Percentiles rank a stretch among this genome's conserved stretches.
Conservation (phyloP, 768 basidiomycete genomes). For the Harrya chromipes region DNA sequence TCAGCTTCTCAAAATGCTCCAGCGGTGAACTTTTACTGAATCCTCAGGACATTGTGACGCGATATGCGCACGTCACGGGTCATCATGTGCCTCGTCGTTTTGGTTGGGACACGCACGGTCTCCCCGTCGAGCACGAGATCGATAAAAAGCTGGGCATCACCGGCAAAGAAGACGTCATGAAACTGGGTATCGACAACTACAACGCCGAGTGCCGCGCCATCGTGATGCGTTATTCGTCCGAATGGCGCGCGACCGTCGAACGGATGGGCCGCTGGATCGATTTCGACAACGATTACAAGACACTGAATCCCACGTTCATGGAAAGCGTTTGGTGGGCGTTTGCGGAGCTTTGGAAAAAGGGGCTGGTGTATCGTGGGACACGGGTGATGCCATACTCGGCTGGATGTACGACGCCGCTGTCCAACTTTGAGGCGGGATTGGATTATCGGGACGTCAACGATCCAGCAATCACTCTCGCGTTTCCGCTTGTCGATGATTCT, state of each 20-base stretch:
- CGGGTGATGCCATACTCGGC: slow-evolving; percentile 98
- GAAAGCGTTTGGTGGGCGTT: slow-evolving; percentile 99
- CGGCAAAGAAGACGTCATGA: slow-evolving; percentile 88
- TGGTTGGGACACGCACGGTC: slow-evolving; percentile 98
- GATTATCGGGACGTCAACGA: slow-evolving; percentile 93
- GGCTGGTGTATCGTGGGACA: slow-evolving; percentile 88
- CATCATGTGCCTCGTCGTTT: slow-evolving; percentile 91
- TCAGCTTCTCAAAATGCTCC: neutral
- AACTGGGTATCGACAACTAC: slow-evolving; percentile 96
- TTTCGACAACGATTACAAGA: slow-evolving; percentile 99
- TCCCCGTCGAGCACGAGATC: slow-evolving; percentile 99
- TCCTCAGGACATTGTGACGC: slow-evolving; percentile 92
- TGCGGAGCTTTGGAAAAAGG: slow-evolving; percentile 87
- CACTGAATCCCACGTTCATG: slow-evolving; percentile 91
- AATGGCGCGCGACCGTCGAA: slow-evolving; percentile 95
- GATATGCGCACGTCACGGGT: slow-evolving; percentile 91
- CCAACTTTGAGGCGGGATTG: slow-evolving; percentile 94
- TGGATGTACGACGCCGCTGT: slow-evolving; percentile 91
- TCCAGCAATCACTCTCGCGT: slow-evolving; percentile 91
- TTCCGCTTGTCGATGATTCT: slow-evolving; percentile 92
- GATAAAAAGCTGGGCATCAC: slow-evolving; percentile 95
- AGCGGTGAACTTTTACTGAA: slow-evolving; percentile 1
- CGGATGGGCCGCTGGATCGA: slow-evolving; percentile 99
- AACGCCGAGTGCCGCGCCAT: slow-evolving; percentile 95
- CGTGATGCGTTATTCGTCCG: slow-evolving; percentile 93